Evolutionary conservation across 2,329 filamentous ascomycete genomes (phyloP).

Genomic region (Trichophyton mentagrophytes): DNA sequence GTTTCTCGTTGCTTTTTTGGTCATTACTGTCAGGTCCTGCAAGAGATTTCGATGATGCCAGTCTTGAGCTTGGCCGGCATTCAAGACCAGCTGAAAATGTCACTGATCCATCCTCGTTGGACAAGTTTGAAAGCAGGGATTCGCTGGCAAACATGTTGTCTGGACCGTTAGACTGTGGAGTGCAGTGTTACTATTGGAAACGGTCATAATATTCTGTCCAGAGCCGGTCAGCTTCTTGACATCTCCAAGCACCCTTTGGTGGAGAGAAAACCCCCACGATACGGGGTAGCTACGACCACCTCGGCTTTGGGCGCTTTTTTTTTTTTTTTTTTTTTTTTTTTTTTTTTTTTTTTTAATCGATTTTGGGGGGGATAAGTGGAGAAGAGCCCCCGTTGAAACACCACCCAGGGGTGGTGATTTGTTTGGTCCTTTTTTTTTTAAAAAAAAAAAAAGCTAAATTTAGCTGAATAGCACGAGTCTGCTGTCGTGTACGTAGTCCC

Average conservation of each 20-base stretch:
- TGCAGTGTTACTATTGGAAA: background rate
- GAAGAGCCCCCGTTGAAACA: too few species aligned
- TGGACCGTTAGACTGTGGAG: slow-evolving; percentile 2
- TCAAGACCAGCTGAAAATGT: background rate
- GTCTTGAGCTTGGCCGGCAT: background rate
- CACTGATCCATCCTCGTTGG: background rate
- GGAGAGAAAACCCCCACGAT: background rate
- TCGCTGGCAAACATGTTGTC: background rate
- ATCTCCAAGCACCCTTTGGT: background rate
- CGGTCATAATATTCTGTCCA: too few species aligned
- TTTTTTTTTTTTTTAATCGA: too few species aligned
- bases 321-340: too few species aligned
- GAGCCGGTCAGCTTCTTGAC: background rate
- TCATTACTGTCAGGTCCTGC: background rate
- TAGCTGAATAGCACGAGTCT: too few species aligned
- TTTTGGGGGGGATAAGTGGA: too few species aligned
- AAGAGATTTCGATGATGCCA: background rate
- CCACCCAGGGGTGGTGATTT: too few species aligned
- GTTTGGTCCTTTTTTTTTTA: too few species aligned
- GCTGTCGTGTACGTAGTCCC: too few species aligned
- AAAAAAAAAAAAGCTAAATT: too few species aligned
- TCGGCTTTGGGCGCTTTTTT: too few species aligned
- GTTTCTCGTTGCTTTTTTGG: background rate
- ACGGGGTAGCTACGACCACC: too few species aligned
- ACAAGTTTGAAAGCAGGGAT: background rate